These are phyloP conservation scores for Paraconiothyrium brasiliense DNA, from an alignment of 2,329 filamentous ascomycete genomes.

Conservation along the genomic window DNA sequence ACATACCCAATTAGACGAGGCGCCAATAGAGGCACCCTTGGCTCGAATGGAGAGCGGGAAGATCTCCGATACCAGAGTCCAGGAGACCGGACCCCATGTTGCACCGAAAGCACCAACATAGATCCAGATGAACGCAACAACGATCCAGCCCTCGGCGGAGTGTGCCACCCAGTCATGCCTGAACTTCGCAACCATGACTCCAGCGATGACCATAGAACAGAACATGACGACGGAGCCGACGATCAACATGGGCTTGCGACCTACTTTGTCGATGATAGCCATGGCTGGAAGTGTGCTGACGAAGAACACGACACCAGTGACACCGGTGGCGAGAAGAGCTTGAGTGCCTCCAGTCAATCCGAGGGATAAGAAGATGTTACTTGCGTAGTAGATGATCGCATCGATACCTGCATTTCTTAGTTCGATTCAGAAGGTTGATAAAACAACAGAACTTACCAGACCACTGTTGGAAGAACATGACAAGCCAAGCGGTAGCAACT, in stretches of 20 bases:
- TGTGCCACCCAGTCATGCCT: constrained; percentile 35
- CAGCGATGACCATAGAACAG: constrained; percentile 44
- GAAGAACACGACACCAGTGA: constrained; percentile 68
- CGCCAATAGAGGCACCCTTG: constrained; percentile 48
- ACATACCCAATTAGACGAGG: constrained; percentile 49
- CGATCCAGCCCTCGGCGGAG: constrained; percentile 37
- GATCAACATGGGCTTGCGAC: constrained; percentile 62
- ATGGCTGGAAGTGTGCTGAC: constrained; percentile 66
- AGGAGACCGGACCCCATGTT: constrained; percentile 41
- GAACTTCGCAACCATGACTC: constrained; percentile 41
- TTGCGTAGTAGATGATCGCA: constrained; percentile 65
- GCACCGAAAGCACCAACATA: constrained; percentile 42
- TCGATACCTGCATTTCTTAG: constrained; percentile 44
- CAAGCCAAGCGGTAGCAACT: constrained; percentile 54
- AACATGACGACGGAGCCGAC: constrained; percentile 58
- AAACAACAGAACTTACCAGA: constrained; percentile 26
- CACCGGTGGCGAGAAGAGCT: constrained; percentile 68
- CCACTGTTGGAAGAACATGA: constrained; percentile 62
- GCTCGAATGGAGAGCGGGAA: constrained; percentile 50
- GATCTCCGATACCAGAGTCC: constrained; percentile 45
- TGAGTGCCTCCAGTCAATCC: constrained; percentile 63
- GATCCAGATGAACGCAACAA: constrained; percentile 43
- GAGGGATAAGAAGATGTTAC: constrained; percentile 67
- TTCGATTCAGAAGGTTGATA: too few relatives aligned
- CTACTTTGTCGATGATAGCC: constrained; percentile 66